phyloP scores from a whole-genome alignment of 306 rosid species.

The Glycyrrhiza uralensis region DNA sequence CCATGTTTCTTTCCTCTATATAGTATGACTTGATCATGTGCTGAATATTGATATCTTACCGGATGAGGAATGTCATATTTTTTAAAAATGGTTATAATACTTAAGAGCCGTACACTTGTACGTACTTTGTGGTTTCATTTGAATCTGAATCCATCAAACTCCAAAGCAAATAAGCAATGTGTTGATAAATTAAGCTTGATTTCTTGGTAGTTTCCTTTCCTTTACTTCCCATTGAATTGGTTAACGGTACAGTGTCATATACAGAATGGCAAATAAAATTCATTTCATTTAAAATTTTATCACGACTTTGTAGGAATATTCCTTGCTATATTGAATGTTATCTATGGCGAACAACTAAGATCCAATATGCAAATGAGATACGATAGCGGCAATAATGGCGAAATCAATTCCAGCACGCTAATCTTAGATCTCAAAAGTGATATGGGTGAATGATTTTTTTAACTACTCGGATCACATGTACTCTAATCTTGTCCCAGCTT shows the following conservation, averaged over 20 bases:
- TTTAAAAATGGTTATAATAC: not conserved
- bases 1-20: too few relatives aligned
- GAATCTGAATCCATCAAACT: not conserved
- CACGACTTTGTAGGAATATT: constrained; percentile 9
- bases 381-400: not conserved
- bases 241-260: not conserved
- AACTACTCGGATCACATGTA: not conserved
- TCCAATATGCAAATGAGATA: constrained; percentile 20
- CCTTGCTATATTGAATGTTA: constrained; percentile 1
- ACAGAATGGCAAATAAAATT: not conserved
- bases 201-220: constrained; percentile 21
- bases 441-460: not conserved
- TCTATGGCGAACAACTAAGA: constrained; percentile 25
- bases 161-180: not conserved
- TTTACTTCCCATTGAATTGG: not conserved
- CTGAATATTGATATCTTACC: not conserved
- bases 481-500: not conserved
- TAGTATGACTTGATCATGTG: constrained; percentile 22
- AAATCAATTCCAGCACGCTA: not conserved
- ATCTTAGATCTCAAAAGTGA: constrained; percentile 4
- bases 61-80: not conserved
- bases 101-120: not conserved
- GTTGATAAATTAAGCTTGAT: not conserved
- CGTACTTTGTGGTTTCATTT: not conserved
- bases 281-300: not conserved